phyloP scores from a whole-genome alignment of 441 rosid genomes.

The Populus trichocarpa region DNA sequence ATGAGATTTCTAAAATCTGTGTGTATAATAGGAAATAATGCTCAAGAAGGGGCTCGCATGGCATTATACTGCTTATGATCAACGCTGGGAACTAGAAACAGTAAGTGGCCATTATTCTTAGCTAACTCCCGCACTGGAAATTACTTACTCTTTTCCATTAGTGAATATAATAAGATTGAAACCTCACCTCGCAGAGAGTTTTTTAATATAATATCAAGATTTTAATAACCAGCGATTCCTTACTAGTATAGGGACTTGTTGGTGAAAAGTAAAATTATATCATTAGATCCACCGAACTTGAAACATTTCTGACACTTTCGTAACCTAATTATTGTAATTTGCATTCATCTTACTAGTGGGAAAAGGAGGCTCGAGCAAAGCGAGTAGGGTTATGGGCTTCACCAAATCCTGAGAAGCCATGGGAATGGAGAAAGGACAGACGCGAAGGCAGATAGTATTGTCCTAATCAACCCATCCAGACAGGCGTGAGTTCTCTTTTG shows the following conservation, averaged over 20 bases:
- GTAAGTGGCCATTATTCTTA: slow-evolving; percentile 24
- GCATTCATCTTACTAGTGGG: slow-evolving; percentile 50
- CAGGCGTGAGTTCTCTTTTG: neutral
- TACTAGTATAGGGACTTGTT: no score
- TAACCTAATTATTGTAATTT: neutral
- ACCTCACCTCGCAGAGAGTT: no score
- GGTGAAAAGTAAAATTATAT: no score
- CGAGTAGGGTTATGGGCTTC: slow-evolving; percentile 75
- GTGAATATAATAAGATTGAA: no score
- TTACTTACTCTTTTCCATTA: no score
- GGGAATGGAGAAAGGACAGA: slow-evolving; percentile 71
- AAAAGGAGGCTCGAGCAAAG: slow-evolving; percentile 56
- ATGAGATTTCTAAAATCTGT: neutral
- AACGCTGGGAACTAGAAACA: slow-evolving; percentile 49
- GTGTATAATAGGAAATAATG: slow-evolving; percentile 51
- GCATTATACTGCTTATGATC: slow-evolving; percentile 69
- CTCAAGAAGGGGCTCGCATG: slow-evolving; percentile 79
- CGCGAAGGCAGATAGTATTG: slow-evolving; percentile 35
- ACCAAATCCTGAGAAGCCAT: slow-evolving; percentile 69
- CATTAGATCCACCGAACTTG: no score
- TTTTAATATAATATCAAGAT: no score
- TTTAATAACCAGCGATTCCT: no score
- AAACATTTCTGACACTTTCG: neutral
- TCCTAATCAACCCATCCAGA: neutral
- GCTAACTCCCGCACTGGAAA: neutral